Evolutionary conservation across 2,329 filamentous ascomycete genomes (phyloP).

Genomic region (Colletotrichum lentis): DNA sequence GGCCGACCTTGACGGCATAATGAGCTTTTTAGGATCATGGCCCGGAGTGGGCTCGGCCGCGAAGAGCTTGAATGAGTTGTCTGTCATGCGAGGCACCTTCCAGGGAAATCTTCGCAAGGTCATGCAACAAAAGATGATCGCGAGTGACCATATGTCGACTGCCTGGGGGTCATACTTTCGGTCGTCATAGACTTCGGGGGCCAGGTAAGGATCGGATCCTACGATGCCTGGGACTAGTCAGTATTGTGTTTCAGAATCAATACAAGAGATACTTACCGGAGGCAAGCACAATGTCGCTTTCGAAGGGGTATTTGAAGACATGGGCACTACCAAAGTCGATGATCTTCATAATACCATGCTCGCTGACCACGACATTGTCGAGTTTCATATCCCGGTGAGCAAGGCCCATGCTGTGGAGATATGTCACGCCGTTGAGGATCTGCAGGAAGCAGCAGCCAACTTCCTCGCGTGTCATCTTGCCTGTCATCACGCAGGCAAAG

Average conservation of each 20-base stretch:
- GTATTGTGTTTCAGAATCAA: neutral
- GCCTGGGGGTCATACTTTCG: constrained; percentile 93
- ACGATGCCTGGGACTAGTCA: constrained; percentile 63
- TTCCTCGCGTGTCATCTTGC: constrained; percentile 93
- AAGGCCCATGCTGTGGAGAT: constrained; percentile 92
- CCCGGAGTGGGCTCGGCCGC: constrained; percentile 83
- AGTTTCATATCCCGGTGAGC: constrained; percentile 95
- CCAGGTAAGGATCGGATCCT: constrained; percentile 91
- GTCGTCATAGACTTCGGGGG: constrained; percentile 94
- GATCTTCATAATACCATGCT: constrained; percentile 97
- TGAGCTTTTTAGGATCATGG: constrained; percentile 64
- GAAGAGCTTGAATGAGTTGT: constrained; percentile 96
- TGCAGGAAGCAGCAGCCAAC: constrained; percentile 91
- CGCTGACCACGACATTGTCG: constrained; percentile 97
- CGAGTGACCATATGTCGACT: constrained; percentile 96
- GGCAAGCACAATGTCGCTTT: constrained; percentile 83
- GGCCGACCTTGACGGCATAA: constrained; percentile 56
- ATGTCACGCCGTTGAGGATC: constrained; percentile 92
- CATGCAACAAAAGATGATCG: constrained; percentile 99
- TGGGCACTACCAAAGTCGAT: constrained; percentile 98
- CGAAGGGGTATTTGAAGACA: constrained; percentile 97
- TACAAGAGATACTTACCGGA: constrained; percentile 66
- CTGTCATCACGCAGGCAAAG: constrained; percentile 98
- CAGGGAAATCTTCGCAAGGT: constrained; percentile 92
- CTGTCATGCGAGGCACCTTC: constrained; percentile 90